These are phyloP conservation scores for Oehlia diaphana DNA, from an alignment of 192 early-diverging fungal species.

Conservation along the genomic window DNA sequence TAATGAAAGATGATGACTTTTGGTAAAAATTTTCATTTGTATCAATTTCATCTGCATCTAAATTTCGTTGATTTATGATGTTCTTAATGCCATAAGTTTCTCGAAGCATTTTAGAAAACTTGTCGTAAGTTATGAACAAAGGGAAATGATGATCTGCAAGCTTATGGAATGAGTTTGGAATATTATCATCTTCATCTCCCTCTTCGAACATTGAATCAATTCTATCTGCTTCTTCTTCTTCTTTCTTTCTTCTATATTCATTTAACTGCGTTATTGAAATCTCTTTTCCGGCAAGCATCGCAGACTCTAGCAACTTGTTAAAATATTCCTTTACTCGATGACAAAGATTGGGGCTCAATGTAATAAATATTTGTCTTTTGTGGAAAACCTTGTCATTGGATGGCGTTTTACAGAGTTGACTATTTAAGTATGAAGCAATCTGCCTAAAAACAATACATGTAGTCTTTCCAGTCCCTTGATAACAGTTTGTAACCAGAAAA, in stretches of 20 bases:
- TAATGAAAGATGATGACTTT: not conserved
- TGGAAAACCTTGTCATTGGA: not conserved
- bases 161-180: not conserved
- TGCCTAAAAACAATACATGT: not conserved
- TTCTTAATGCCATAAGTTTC: slow-evolving; percentile 18
- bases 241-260: slow-evolving; percentile 3
- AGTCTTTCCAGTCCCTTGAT: slow-evolving; percentile 20
- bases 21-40: not conserved
- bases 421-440: slow-evolving; percentile 11
- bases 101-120: slow-evolving; percentile 16
- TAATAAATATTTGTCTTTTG: slow-evolving; percentile 31
- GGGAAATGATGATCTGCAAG: not conserved
- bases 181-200: slow-evolving; percentile 1
- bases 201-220: slow-evolving; percentile 17
- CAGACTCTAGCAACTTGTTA: slow-evolving; percentile 1
- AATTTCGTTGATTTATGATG: not conserved
- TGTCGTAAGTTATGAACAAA: slow-evolving; percentile 4
- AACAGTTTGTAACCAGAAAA: not conserved
- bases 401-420: not conserved
- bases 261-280: not conserved
- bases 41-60: not conserved
- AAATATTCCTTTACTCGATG: slow-evolving; percentile 14
- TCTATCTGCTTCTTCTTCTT: not conserved
- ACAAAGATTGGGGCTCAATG: slow-evolving; percentile 5
- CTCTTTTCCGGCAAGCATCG: not conserved